phyloP scores from a whole-genome alignment of 140 eudicot genomes.

The Eryngium alpinum region DNA sequence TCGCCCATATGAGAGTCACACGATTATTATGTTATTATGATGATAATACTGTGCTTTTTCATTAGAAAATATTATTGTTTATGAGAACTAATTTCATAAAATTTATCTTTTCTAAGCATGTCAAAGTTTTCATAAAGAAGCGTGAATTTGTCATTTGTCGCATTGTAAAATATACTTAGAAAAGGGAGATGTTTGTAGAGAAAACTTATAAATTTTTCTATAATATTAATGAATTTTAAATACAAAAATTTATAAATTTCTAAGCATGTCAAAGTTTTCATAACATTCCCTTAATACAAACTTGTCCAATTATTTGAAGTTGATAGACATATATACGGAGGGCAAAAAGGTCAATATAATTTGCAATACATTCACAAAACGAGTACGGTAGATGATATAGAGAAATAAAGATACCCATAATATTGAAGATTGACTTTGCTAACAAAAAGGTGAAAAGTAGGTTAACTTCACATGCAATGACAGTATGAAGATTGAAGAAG shows the following conservation, averaged over 20 bases:
- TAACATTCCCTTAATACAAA: not conserved
- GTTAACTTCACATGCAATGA: constrained; percentile 21
- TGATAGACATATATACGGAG: too few relatives aligned
- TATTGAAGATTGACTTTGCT: constrained; percentile 7
- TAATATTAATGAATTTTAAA: not conserved
- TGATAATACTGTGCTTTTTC: too few relatives aligned
- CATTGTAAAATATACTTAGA: too few relatives aligned
- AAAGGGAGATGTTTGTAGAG: too few relatives aligned
- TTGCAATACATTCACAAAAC: too few relatives aligned
- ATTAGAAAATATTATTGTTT: too few relatives aligned
- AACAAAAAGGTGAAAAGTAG: constrained; percentile 16
- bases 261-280: constrained; percentile 1
- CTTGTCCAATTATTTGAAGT: not conserved
- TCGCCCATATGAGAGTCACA: too few relatives aligned
- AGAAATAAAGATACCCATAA: not conserved
- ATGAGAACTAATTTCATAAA: too few relatives aligned
- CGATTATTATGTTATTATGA: too few relatives aligned
- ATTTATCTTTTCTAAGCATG: too few relatives aligned
- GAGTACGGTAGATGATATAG: not conserved
- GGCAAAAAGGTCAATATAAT: not conserved
- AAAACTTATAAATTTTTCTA: not conserved
- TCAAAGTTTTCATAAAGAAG: too few relatives aligned
- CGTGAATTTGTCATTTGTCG: too few relatives aligned
- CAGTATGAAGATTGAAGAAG: not conserved
- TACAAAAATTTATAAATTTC: not conserved